Conservation (phyloP, 1,139 yeast genomes). For the Candida pseudoviswanathii region DNA sequence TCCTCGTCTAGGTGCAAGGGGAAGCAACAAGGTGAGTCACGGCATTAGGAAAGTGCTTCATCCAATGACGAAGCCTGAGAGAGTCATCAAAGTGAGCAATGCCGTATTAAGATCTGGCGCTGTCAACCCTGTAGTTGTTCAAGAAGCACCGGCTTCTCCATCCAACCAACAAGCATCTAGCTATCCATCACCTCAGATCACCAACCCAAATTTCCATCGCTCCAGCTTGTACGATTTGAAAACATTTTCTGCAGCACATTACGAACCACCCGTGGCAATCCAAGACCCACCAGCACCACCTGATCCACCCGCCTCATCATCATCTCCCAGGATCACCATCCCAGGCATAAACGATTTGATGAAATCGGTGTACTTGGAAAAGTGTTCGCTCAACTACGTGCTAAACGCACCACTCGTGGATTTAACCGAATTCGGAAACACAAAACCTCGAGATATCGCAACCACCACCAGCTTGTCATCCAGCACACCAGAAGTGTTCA, state of each 20-base stretch:
- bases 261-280: neutral
- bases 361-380: neutral
- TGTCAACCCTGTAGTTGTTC: no score
- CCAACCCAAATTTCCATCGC: neutral
- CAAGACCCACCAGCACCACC: neutral
- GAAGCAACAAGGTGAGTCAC: neutral
- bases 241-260: slow-evolving; percentile 10
- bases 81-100: no score
- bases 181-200: no score
- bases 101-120: no score
- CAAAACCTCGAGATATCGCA: no score
- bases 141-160: no score
- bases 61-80: no score
- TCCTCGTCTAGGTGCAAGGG: neutral
- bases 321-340: neutral
- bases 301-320: neutral
- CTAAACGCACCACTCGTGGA: neutral
- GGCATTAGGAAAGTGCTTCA: neutral
- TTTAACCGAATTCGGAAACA: no score
- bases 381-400: slow-evolving; percentile 2
- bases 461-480: neutral
- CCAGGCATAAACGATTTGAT: neutral
- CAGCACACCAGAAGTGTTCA: neutral
- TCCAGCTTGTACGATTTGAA: slow-evolving; percentile 1
- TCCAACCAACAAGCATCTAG: no score